Evolutionary conservation across 805 yeast species (phyloP), one percentile per base, ranked within the genome.

Genomic region (Lipomyces japonicus): DNA sequence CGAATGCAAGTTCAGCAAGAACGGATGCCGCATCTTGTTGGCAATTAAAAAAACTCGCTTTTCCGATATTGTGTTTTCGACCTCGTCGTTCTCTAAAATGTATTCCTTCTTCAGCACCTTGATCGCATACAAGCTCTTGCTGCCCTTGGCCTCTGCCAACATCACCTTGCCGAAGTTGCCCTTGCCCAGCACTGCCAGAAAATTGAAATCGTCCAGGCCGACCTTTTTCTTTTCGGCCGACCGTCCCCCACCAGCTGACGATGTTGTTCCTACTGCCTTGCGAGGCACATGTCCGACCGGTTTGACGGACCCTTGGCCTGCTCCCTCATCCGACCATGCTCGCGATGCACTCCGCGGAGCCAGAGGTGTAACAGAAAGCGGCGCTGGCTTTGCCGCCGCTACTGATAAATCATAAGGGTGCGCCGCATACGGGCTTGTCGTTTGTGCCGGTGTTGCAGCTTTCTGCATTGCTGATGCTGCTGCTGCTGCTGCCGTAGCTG

Each of bases 91-190:
- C 62, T 91, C 96, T 50, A 93, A 83, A 56, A 93, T 89, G 68
- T 88, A 89, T 62, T 91, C 97, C 69, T 93, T 93, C 76, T 93
- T 93, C 69, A 93, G 77, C 23, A 93, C 97, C 71, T 93, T 93
- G 50, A 93, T 90, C 24, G 99, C 99, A 71, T 96, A 93, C 48
- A 93, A 70, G 48, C 80, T 78, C 46, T 79, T 78, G 0, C 91
- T 81, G 54, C 82, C 84, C 65, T 91, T 82, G 14, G 96, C 86
- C 70, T 91, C 96, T 1, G 97, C 97, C 60, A 93, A 77, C 90
- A 93, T 87, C 49, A 93, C 98, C 66, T 93, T 93, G 70, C 99
- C 99, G 67, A 93, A 93, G 68, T 93, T 93, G 71, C 99, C 99
- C 67, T 90, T 93, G 62, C 99, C 99, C 51, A 93, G 76, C 7